A percentile compares a stretch with the other conserved stretches of the same genome.
phyloP scores from a whole-genome alignment of 2,329 filamentous ascomycete species.

The Cryphonectria japonica region DNA sequence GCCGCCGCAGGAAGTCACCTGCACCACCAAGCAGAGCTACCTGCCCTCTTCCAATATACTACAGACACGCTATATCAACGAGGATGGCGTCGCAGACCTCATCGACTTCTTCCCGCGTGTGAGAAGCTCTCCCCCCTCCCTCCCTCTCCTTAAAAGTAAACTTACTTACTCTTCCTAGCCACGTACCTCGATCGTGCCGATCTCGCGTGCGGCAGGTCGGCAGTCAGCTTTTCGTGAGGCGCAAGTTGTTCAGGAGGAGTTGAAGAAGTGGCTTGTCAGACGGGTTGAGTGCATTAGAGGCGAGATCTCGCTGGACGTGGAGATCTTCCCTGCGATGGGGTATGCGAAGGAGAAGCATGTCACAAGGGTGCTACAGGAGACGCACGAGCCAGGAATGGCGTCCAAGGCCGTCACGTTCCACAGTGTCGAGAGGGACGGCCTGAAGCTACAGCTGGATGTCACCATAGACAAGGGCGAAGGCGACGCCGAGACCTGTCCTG shows the following conservation, averaged over 20 bases:
- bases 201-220: not conserved
- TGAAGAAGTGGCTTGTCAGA: conserved; percentile 73
- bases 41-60: conserved; percentile 75
- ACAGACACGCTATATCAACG: conserved; percentile 77
- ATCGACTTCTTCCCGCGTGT: conserved; percentile 74
- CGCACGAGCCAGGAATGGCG: conserved; percentile 43
- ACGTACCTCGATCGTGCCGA: conserved; percentile 54
- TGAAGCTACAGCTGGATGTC: conserved; percentile 68
- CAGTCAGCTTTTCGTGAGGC: conserved; percentile 59
- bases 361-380: conserved; percentile 56
- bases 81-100: conserved; percentile 73
- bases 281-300: conserved; percentile 75
- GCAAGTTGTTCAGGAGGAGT: conserved; percentile 58
- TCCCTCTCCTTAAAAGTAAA: not conserved
- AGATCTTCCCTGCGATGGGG: conserved; percentile 74
- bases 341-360: conserved; percentile 68
- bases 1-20: conserved; percentile 53
- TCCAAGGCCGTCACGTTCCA: conserved; percentile 69
- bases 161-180: conserved; percentile 41
- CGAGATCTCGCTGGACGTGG: conserved; percentile 65
- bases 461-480: conserved; percentile 64
- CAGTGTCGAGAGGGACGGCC: conserved; percentile 43
- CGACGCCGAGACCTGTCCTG: conserved; percentile 51
- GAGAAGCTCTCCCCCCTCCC: not conserved
- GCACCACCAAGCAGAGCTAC: conserved; percentile 78